A percentile compares a stretch with the other conserved stretches of the same genome.
Evolutionary conservation across 2,329 filamentous ascomycete species (phyloP).

Genomic region (Trichoderma sp.): DNA sequence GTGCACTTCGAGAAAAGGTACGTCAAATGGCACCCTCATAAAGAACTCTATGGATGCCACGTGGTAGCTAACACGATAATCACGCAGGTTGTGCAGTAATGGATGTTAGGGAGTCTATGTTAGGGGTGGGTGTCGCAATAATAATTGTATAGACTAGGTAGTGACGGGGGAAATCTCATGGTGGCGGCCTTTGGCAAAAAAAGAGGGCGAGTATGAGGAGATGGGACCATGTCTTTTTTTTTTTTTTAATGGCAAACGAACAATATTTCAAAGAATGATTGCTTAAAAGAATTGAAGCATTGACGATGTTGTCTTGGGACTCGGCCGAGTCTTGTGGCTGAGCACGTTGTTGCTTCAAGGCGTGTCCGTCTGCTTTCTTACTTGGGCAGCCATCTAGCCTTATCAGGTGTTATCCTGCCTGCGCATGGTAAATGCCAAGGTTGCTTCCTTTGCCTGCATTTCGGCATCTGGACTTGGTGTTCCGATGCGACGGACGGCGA

Average conservation of each 20-base stretch:
- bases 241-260: conserved; percentile 1
- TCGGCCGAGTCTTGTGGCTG: not conserved
- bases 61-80: not conserved
- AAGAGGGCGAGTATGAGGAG: conserved; percentile 4
- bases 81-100: conserved; percentile 18
- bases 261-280: conserved; percentile 1
- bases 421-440: not conserved
- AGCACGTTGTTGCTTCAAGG: not conserved
- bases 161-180: not conserved
- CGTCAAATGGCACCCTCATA: conserved; percentile 20
- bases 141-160: conserved; percentile 17
- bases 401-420: not conserved
- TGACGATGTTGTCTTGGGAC: not conserved
- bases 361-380: not conserved
- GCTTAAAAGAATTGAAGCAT: not conserved
- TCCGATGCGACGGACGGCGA: not conserved
- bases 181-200: conserved; percentile 1
- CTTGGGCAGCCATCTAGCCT: not conserved
- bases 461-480: not conserved
- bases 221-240: conserved; percentile 2
- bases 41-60: no score
- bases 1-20: conserved; percentile 91
- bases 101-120: not conserved
- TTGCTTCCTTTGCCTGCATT: not conserved
- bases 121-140: not conserved